These are phyloP conservation scores for Xylaria cubensis DNA, from an alignment of 495 filamentous ascomycete species.

Conservation along the genomic window DNA sequence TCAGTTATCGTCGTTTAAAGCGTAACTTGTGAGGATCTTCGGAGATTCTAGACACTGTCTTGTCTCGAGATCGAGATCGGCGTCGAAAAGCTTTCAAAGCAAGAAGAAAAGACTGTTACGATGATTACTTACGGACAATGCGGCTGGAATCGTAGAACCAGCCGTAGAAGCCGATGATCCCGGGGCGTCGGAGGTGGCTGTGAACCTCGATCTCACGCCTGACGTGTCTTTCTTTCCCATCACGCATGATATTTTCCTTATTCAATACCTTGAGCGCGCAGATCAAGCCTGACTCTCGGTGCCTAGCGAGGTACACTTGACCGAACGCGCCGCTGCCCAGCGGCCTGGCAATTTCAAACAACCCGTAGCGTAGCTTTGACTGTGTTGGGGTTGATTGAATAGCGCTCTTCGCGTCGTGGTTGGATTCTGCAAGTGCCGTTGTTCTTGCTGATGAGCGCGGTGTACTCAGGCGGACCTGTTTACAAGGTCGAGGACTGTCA, in stretches of 20 bases:
- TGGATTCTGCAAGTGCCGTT: neutral
- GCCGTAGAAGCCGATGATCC: conserved; percentile 25
- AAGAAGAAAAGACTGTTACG: neutral
- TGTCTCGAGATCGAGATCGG: neutral
- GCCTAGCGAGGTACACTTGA: conserved; percentile 27
- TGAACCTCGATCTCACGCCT: conserved; percentile 32
- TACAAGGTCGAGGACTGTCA: neutral
- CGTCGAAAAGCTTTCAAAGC: neutral
- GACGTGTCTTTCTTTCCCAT: conserved; percentile 18
- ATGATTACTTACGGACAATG: conserved; percentile 25
- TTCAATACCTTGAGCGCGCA: conserved; percentile 33
- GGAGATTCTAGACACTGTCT: neutral
- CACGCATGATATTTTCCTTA: conserved; percentile 16
- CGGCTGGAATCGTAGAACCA: conserved; percentile 26
- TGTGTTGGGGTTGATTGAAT: neutral
- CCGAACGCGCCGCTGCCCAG: conserved; percentile 32
- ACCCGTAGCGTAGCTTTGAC: conserved; percentile 27
- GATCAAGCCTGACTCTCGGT: conserved; percentile 22
- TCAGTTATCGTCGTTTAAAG: neutral
- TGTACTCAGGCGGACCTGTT: neutral
- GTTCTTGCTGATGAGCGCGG: neutral
- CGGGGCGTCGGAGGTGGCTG: conserved; percentile 27
- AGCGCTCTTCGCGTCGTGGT: neutral
- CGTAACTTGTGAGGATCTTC: neutral
- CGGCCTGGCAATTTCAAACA: conserved; percentile 30